Evolutionary conservation across 306 rosid genomes (phyloP), one percentile per base, ranked within the genome.

Genomic region (Cotoneaster glaucophyllus): DNA sequence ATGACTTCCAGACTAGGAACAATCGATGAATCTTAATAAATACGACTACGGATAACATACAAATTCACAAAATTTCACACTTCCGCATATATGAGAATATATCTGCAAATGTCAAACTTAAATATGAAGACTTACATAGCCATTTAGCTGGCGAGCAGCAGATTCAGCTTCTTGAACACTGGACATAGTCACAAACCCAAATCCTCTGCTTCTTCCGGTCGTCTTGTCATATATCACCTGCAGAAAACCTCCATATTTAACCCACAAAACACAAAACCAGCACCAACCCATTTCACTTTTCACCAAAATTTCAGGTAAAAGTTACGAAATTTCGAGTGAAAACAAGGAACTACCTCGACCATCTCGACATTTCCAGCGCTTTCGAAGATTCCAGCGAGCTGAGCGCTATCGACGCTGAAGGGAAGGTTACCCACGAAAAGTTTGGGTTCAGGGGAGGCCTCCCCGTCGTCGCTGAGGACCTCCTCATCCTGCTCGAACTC

Each of bases 171-270:
- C 99, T 24, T 69, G 89, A 15, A 67, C 75, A 1, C 85, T 79
- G 67, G 98, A 89, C 99, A 96, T 90, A 11, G 99, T 96, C 26
- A 96, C 97, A 86, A 96, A 96, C 56, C 96, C 97, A 85, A 96
- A 96, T 1, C 97, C 99, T 77, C 97, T 89, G 85, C 99, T 96
- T 77, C 91, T 89, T 63, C 99, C 98, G 1, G 97, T 89, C n/a
- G 69, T 78, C 78, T 90, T 92, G 73, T 96, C 98, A 74, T 96
- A 92, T 85, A 92, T 90, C 26, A 92, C 98, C 97, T 92, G 41
- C 48, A 15, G 78, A 69, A 21, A 28, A 7, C 57, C 19, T 41
- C n/a, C 11, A 22, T 4, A 56, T 69, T 8, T 74, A 25, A 37
- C 48, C 41, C n/a, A 62, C 2, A 59, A 66, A 69, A 25, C 26